Conservation (phyloP, 352 stramenopile species). For the Phytopythium delawarense region DNA sequence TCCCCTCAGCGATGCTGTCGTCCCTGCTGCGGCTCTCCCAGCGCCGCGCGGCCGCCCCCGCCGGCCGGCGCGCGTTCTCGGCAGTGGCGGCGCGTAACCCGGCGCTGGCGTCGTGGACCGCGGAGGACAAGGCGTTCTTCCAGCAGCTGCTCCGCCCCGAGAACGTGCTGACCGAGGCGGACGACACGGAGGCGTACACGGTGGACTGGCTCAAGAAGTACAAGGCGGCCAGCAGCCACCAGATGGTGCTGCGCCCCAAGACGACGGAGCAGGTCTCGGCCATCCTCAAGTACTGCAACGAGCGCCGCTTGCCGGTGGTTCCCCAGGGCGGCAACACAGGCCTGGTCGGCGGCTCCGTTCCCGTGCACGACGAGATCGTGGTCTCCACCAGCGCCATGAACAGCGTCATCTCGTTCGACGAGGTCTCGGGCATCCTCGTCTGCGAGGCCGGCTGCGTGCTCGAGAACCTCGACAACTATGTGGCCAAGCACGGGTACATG, state of each 20-base stretch:
- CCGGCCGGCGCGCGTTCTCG: slow-evolving; percentile 17
- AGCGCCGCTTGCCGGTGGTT: slow-evolving; percentile 87
- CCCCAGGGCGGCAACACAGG: slow-evolving; percentile 97
- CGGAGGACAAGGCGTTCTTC: slow-evolving; percentile 64
- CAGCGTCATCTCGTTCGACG: slow-evolving; percentile 90
- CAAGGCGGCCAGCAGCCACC: slow-evolving; percentile 43
- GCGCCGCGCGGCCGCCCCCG: slow-evolving; percentile 8
- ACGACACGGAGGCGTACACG: slow-evolving; percentile 71
- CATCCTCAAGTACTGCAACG: slow-evolving; percentile 93
- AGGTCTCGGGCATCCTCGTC: slow-evolving; percentile 73
- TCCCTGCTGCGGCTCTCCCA: slow-evolving; percentile 15
- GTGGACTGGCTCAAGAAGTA: slow-evolving; percentile 88
- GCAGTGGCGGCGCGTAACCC: slow-evolving; percentile 33
- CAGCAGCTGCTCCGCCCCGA: slow-evolving; percentile 51
- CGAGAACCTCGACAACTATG: slow-evolving; percentile 89
- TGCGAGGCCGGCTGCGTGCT: slow-evolving; percentile 93
- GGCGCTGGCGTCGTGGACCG: slow-evolving; percentile 48
- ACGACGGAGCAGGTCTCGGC: slow-evolving; percentile 84
- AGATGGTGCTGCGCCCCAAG: slow-evolving; percentile 85
- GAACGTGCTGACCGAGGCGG: slow-evolving; percentile 57
- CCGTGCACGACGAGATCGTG: slow-evolving; percentile 92
- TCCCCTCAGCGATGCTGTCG: slow-evolving; percentile 12
- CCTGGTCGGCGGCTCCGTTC: slow-evolving; percentile 92
- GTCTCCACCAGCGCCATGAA: slow-evolving; percentile 92
- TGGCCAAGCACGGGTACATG: slow-evolving; percentile 82